These are phyloP conservation scores for Oxyria digyna DNA, from an alignment of 148 eudicot species.

Conservation along the genomic window DNA sequence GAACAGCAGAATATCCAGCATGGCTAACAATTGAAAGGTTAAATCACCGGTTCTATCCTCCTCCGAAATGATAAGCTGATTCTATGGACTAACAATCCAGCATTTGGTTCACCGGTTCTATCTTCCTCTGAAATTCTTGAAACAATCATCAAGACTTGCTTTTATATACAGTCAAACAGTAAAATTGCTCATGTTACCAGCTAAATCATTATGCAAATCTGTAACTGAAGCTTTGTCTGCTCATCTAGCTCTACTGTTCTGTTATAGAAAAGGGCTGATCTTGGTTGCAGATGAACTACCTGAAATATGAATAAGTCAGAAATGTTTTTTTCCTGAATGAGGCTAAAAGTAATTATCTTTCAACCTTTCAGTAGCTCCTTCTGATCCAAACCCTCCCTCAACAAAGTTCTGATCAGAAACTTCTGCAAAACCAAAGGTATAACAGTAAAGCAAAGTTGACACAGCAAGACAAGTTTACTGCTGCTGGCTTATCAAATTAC, in stretches of 20 bases:
- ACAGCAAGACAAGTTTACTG: not conserved
- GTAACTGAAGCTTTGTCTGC: not conserved
- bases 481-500: not conserved
- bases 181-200: not conserved
- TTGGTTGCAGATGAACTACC: not conserved
- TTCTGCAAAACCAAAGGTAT: slow-evolving; percentile 36
- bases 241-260: not conserved
- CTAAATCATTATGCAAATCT: not conserved
- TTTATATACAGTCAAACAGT: not conserved
- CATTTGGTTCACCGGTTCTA: not conserved
- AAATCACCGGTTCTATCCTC: no score
- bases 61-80: no score
- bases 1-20: no score
- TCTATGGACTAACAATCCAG: not conserved
- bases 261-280: not conserved
- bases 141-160: not conserved
- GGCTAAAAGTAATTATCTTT: not conserved
- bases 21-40: not conserved
- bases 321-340: not conserved
- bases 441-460: not conserved
- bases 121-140: not conserved
- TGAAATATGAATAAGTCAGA: not conserved
- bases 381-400: slow-evolving; percentile 23
- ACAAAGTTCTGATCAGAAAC: slow-evolving; percentile 66
- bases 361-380: not conserved